Conservation (phyloP, 225 moss, liverwort and hornwort species). For the Ulota crispa region DNA sequence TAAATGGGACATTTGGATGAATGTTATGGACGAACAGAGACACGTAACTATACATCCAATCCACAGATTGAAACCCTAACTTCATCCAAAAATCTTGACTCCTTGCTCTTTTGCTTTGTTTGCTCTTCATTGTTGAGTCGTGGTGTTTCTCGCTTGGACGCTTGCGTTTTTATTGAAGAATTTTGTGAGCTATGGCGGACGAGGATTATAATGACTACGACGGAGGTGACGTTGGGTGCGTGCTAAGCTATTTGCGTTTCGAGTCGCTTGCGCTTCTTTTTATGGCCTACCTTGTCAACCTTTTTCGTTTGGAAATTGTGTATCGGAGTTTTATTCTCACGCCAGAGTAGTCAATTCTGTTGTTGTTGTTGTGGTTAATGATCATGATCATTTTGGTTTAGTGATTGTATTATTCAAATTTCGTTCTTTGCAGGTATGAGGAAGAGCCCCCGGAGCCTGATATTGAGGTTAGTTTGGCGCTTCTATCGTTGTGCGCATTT, state of each 20-base stretch:
- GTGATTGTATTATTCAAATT: neutral
- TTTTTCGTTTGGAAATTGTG: neutral
- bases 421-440: conserved; percentile 54
- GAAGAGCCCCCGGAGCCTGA: conserved; percentile 97
- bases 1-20: neutral
- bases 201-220: conserved; percentile 97
- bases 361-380: neutral
- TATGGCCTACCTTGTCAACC: neutral
- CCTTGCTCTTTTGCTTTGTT: too few relatives aligned
- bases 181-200: conserved; percentile 72
- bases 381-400: neutral
- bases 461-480: conserved; percentile 62
- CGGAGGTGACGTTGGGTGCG: conserved; percentile 70
- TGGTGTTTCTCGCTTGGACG: neutral
- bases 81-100: neutral
- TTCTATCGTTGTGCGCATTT: neutral
- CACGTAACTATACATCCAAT: fast-evolving
- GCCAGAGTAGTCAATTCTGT: neutral
- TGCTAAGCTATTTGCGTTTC: neutral
- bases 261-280: neutral
- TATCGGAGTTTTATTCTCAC: neutral
- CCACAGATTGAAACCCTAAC: neutral
- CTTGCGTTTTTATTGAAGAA: neutral
- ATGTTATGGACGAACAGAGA: neutral
- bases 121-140: neutral